phyloP scores from a whole-genome alignment of 768 basidiomycete genomes.

The Lactarius vividus region DNA sequence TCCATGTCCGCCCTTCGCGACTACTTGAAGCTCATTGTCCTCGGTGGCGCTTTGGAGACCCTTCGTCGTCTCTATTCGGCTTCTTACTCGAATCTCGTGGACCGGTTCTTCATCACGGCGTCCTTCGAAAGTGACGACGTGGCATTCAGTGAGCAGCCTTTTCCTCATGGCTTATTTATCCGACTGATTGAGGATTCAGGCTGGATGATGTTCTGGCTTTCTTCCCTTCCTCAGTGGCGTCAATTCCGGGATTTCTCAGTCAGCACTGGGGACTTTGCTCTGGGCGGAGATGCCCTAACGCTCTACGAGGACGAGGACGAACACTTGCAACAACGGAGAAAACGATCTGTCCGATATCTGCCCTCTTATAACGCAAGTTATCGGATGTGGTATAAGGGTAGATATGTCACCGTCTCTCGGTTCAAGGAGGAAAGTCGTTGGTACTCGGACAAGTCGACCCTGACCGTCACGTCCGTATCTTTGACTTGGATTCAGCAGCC shows the following conservation, averaged over 20 bases:
- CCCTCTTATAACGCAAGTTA: slow-evolving; percentile 43
- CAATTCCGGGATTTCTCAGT: slow-evolving; percentile 51
- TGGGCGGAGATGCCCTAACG: slow-evolving; percentile 34
- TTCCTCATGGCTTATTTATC: slow-evolving; percentile 8
- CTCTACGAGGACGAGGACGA: slow-evolving; percentile 26
- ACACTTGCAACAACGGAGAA: slow-evolving; percentile 9
- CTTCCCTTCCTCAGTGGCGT: slow-evolving; percentile 60
- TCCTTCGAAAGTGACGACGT: slow-evolving; percentile 56
- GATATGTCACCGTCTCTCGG: slow-evolving; percentile 36
- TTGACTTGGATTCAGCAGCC: background rate
- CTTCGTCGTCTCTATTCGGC: slow-evolving; percentile 47
- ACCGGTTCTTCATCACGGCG: slow-evolving; percentile 61
- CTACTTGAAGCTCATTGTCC: slow-evolving; percentile 59
- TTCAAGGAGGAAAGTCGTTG: slow-evolving; percentile 36
- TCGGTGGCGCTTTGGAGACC: slow-evolving; percentile 62
- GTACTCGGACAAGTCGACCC: slow-evolving; percentile 39
- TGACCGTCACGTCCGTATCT: slow-evolving; percentile 43
- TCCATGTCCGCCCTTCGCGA: slow-evolving; percentile 57
- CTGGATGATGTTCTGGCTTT: slow-evolving; percentile 73
- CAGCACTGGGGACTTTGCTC: slow-evolving; percentile 43
- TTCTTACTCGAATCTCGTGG: slow-evolving; percentile 44
- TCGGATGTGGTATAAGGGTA: slow-evolving; percentile 47
- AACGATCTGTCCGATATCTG: slow-evolving; percentile 39
- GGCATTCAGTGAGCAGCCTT: slow-evolving; percentile 47
- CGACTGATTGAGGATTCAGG: slow-evolving; percentile 36